These are phyloP conservation scores for Closterium sp. DNA, from an alignment of 139 green algal species.

Conservation along the genomic window DNA sequence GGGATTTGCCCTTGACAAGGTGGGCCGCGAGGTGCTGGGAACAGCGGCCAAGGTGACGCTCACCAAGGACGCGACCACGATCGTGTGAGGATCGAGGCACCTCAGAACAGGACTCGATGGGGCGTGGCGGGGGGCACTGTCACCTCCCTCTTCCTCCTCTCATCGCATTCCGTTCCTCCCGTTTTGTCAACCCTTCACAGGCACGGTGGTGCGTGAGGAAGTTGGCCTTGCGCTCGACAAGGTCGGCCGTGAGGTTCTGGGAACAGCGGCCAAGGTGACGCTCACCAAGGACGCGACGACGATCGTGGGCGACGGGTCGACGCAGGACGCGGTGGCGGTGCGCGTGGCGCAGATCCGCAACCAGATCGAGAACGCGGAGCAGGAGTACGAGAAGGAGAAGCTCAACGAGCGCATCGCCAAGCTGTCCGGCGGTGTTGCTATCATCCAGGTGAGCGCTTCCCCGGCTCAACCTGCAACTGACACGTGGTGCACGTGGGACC, in stretches of 20 bases:
- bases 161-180: background rate
- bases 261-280: conserved; percentile 83
- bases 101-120: no score
- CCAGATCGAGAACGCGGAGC: conserved; percentile 65
- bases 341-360: conserved; percentile 95
- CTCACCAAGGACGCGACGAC: conserved; percentile 92
- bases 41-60: conserved; percentile 85
- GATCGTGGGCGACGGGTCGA: conserved; percentile 92
- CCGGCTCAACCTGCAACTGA: no score
- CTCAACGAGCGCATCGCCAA: conserved; percentile 97
- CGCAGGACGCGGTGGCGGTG: conserved; percentile 76
- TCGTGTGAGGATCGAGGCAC: no score
- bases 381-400: conserved; percentile 99
- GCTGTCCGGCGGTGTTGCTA: conserved; percentile 92
- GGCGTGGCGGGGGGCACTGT: no score
- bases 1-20: conserved; percentile 92
- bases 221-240: conserved; percentile 93
- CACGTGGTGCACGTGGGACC: no score
- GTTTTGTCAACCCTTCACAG: background rate
- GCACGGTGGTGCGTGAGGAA: conserved; percentile 93
- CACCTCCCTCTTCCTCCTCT: background rate
- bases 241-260: conserved; percentile 84
- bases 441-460: conserved; percentile 70
- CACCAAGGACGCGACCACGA: conserved; percentile 91
- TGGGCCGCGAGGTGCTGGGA: conserved; percentile 84